Conservation (phyloP, 495 filamentous ascomycete genomes). For the Tuber brumale region DNA sequence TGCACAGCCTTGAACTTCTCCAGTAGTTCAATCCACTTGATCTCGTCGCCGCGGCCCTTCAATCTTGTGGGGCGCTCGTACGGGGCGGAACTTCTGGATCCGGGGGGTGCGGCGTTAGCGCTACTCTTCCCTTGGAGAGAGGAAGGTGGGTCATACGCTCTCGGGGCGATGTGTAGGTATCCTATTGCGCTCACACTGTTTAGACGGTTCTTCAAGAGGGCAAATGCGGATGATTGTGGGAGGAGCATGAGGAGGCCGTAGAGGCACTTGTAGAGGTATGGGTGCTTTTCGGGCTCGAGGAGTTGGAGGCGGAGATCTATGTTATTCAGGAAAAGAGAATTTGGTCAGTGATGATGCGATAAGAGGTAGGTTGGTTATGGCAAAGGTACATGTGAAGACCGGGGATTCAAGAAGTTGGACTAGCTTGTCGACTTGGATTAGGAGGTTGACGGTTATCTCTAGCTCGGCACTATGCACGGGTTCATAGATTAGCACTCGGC, state of each 20-base stretch:
- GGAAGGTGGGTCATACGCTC: slow-evolving; percentile 60
- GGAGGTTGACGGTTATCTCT: slow-evolving; percentile 97
- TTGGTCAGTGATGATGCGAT: neutral
- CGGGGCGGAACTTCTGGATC: slow-evolving; percentile 33
- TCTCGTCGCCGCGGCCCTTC: slow-evolving; percentile 77
- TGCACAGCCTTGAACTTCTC: slow-evolving; percentile 91
- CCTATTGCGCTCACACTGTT: slow-evolving; percentile 96
- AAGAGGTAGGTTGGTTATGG: slow-evolving; percentile 46
- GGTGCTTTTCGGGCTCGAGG: slow-evolving; percentile 94
- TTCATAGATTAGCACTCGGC: slow-evolving; percentile 45
- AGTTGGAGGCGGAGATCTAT: slow-evolving; percentile 84
- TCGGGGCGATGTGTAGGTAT: slow-evolving; percentile 76
- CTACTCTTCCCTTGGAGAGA: slow-evolving; percentile 30
- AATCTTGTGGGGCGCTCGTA: slow-evolving; percentile 77
- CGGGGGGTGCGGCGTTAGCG: neutral
- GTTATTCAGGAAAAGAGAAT: slow-evolving; percentile 37
- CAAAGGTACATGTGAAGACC: slow-evolving; percentile 67
- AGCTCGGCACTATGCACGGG: slow-evolving; percentile 66
- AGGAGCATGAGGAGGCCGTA: slow-evolving; percentile 97
- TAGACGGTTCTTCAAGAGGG: slow-evolving; percentile 90
- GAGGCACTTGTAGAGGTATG: slow-evolving; percentile 95
- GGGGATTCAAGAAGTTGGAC: slow-evolving; percentile 96
- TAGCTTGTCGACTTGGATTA: slow-evolving; percentile 98
- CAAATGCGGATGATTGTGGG: slow-evolving; percentile 94
- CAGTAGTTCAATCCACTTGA: slow-evolving; percentile 89